Percentiles rank a stretch among this genome's conserved stretches.
phyloP scores from a whole-genome alignment of 805 yeast genomes.

The Komagataella ulmi region DNA sequence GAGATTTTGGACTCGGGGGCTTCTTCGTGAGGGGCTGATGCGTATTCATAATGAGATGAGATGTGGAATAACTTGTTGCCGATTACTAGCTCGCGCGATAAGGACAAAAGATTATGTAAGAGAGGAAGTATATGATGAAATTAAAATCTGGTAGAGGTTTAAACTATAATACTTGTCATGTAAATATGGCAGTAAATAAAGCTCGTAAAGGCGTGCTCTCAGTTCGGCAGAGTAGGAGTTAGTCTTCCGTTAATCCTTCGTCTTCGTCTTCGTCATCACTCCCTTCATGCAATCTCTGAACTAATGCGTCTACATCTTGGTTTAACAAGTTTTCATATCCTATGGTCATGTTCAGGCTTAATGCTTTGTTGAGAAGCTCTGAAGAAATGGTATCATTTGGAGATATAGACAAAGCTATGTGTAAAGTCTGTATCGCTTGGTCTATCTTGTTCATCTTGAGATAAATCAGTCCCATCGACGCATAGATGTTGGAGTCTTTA shows the following conservation, averaged over 20 bases:
- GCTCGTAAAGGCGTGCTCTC: neutral
- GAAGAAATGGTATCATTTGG: constrained; percentile 78
- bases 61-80: neutral
- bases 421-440: constrained; percentile 65
- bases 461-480: constrained; percentile 78
- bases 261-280: constrained; percentile 1
- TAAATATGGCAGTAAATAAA: neutral
- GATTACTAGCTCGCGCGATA: neutral
- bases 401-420: constrained; percentile 64
- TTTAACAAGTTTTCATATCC: neutral
- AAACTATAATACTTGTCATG: neutral
- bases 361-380: constrained; percentile 70
- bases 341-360: constrained; percentile 35
- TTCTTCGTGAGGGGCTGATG: constrained; percentile 14
- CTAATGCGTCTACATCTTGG: neutral
- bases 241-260: neutral
- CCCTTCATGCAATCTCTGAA: neutral
- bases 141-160: neutral
- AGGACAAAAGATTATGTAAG: neutral
- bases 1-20: constrained; percentile 12
- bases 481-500: constrained; percentile 54
- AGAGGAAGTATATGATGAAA: neutral
- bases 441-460: constrained; percentile 51
- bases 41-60: constrained; percentile 15
- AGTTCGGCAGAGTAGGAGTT: neutral